Evolutionary conservation across 1,139 yeast species (phyloP), one percentile per base, ranked within the genome.

Genomic region (Meyerozyma carpophila): DNA sequence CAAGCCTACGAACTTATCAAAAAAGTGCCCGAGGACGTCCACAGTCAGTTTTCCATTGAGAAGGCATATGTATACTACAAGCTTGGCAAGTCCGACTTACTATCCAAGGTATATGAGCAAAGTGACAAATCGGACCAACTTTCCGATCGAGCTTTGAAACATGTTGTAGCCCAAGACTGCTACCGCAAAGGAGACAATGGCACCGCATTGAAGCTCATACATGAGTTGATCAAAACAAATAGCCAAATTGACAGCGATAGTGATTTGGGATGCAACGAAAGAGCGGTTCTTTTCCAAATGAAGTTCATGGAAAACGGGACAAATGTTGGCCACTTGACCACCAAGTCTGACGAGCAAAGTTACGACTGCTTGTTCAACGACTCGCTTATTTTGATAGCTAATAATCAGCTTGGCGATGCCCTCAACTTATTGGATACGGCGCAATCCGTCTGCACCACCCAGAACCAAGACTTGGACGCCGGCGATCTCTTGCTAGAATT

Each of bases 91-190:
- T 58, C 68, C 18, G 55, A 56, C 6, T 66, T 69, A 42, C 68
- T 82, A 44, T 66, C 68, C 6, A 61, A 67, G 27, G 63, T 79
- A 24, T 68, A 73, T 50, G 49, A 65, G 27, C 39, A 54, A 8
- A 52, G 71, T 11, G 39, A 43, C 21, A 26, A 36, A 37, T 48
- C 42, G 40, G 46, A 56, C 11, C 51, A 50, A 18, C 47, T 55
- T 29, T 47, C 60, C 44, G 51, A 52, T 29, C 65, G 82, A 51
- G 91, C 89, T 0, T 64, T 87, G 47, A 65, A 74, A 43, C 96
- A 90, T 59, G 74, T 89, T n/a, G 63, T 82, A 49, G 96, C 97
- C 0, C 98, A 91, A 64, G 81, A 82, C 49, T 77, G 75, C 57
- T 89, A 86, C 67, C 82, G 82, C 56, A 61, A 63, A 32, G 97